These are phyloP conservation scores for Fusarium denticulatum DNA, from an alignment of 2,329 filamentous ascomycete genomes.

Conservation along the genomic window DNA sequence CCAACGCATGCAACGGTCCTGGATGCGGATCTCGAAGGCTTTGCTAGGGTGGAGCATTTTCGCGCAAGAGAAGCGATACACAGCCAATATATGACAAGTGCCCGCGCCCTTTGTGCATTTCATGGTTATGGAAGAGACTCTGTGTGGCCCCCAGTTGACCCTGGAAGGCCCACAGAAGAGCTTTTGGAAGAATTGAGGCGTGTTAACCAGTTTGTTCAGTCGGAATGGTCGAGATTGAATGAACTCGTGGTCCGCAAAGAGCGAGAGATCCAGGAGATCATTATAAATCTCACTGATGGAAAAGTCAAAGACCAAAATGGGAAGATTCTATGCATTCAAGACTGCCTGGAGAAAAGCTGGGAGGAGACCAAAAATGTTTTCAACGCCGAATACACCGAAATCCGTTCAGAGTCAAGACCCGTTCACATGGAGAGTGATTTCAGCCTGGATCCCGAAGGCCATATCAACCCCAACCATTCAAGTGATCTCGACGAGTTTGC, in stretches of 20 bases:
- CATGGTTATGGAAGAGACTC: constrained; percentile 7
- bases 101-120: not conserved
- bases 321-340: not conserved
- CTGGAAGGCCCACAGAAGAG: not conserved
- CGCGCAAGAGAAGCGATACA: not conserved
- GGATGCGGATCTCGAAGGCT: not conserved
- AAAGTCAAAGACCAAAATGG: not conserved
- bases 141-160: constrained; percentile 30
- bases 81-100: not conserved
- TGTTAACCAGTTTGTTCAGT: not conserved
- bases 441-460: constrained; percentile 11
- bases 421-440: constrained; percentile 18
- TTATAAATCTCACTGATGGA: constrained; percentile 10
- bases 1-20: not conserved
- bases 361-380: constrained; percentile 6
- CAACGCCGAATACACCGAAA: constrained; percentile 22
- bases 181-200: not conserved
- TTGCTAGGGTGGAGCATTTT: not conserved
- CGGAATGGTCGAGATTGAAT: constrained; percentile 2
- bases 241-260: constrained; percentile 18
- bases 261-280: constrained; percentile 11
- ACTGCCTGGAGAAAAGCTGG: constrained; percentile 16
- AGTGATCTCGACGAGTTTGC: constrained; percentile 32
- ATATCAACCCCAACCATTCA: constrained; percentile 19
- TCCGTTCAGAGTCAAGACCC: not conserved